phyloP scores from a whole-genome alignment of 73 alveolate species.

The Symbiodinium pilosum region DNA sequence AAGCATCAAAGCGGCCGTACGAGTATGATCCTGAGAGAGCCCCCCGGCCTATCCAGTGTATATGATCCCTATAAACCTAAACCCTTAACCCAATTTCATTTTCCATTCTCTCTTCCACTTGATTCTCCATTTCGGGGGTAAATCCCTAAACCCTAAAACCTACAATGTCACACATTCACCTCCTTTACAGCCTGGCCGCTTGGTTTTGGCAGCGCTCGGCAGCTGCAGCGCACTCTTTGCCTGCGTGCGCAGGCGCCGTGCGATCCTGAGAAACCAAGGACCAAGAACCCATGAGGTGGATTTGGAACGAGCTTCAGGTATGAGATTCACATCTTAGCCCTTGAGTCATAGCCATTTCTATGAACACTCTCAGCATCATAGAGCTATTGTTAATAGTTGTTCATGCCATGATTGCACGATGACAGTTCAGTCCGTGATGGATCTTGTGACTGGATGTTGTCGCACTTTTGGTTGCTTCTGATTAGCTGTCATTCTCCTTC shows the following conservation, averaged over 20 bases:
- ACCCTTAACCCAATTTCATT: neutral
- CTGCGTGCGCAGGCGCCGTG: constrained; percentile 11
- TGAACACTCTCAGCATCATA: neutral
- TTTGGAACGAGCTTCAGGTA: neutral
- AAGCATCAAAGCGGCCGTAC: no score
- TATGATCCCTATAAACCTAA: neutral
- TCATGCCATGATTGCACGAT: no score
- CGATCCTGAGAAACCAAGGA: neutral
- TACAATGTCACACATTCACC: neutral
- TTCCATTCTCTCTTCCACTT: neutral
- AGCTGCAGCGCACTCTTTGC: constrained; percentile 4
- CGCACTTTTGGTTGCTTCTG: no score
- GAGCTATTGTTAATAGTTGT: no score
- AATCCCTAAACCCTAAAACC: neutral
- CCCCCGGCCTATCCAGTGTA: no score
- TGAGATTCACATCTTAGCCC: neutral
- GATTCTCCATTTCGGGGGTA: neutral
- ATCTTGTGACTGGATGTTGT: neutral
- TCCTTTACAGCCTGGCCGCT: neutral
- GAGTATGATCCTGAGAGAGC: no score
- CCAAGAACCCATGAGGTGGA: neutral
- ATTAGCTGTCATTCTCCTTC: no score
- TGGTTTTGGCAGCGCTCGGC: neutral
- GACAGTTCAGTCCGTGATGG: neutral
- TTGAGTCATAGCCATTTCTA: no score